Evolutionary conservation across 495 filamentous ascomycete genomes (phyloP).

Genomic region (Penicillium macrosclerotiorum): DNA sequence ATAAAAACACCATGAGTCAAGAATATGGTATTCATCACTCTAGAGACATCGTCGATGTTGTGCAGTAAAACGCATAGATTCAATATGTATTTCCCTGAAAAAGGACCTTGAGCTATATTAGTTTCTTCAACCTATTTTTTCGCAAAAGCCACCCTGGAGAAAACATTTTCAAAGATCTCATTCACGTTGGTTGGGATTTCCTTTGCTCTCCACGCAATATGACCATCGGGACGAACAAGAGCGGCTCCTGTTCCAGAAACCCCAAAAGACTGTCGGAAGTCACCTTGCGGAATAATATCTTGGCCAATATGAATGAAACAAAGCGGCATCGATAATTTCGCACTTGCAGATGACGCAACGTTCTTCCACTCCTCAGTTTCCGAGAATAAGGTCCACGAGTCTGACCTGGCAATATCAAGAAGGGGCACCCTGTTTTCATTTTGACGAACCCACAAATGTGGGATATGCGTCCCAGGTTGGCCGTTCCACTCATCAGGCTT

Average conservation of each 20-base stretch:
- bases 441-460: conserved; percentile 21
- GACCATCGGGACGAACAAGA: conserved; percentile 30
- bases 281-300: conserved; percentile 4
- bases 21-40: too few species aligned
- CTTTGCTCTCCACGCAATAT: conserved; percentile 26
- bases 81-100: too few species aligned
- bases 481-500: conserved; percentile 29
- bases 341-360: conserved; percentile 3
- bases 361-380: conserved; percentile 10
- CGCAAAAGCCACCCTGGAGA: conserved; percentile 8
- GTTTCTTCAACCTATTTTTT: background rate
- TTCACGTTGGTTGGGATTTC: conserved; percentile 5
- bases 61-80: too few species aligned
- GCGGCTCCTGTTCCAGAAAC: conserved; percentile 19
- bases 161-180: background rate
- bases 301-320: conserved; percentile 11
- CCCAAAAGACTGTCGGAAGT: conserved; percentile 12
- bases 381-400: conserved; percentile 18
- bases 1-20: too few species aligned
- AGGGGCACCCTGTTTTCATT: conserved; percentile 15
- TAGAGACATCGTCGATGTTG: too few species aligned
- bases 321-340: conserved; percentile 1
- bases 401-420: conserved; percentile 15
- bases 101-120: background rate
- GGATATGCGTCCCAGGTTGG: conserved; percentile 28